Conservation (phyloP, 768 basidiomycete species). For the Dentipellis fragilis region DNA sequence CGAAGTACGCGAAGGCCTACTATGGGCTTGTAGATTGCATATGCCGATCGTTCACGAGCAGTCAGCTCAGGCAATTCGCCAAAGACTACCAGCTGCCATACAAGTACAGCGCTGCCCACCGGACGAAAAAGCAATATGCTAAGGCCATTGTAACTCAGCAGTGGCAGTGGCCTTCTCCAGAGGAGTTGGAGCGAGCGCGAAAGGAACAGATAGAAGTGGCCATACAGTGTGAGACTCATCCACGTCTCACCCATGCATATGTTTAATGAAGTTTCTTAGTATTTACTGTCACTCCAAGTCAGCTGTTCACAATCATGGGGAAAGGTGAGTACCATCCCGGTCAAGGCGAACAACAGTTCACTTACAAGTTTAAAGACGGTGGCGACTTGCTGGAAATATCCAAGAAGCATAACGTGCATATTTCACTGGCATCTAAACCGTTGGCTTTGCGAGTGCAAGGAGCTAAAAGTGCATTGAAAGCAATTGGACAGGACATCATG, state of each 20-base stretch:
- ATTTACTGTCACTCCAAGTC: constrained; percentile 43
- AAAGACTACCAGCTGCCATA: constrained; percentile 34
- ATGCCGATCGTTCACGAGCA: constrained; percentile 50
- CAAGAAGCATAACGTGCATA: constrained; percentile 47
- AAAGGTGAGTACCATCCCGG: constrained; percentile 36
- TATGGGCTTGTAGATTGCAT: constrained; percentile 41
- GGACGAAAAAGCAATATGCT: constrained; percentile 31
- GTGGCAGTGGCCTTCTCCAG: constrained; percentile 63
- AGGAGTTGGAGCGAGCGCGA: constrained; percentile 37
- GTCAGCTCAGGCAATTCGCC: constrained; percentile 49
- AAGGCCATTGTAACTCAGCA: constrained; percentile 48
- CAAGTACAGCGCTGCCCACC: constrained; percentile 4
- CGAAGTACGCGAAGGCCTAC: constrained; percentile 44
- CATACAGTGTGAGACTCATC: constrained; percentile 31
- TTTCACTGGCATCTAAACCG: constrained; percentile 47
- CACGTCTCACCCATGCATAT: not conserved
- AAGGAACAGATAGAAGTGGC: constrained; percentile 40
- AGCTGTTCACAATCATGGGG: constrained; percentile 65
- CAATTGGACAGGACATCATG: constrained; percentile 35
- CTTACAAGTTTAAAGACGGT: constrained; percentile 38
- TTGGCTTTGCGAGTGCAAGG: constrained; percentile 54
- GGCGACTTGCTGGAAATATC: constrained; percentile 49
- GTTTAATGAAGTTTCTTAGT: constrained; percentile 25
- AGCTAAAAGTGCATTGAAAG: constrained; percentile 38
- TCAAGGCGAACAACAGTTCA: constrained; percentile 1